Evolutionary conservation across 106 monocot genomes (phyloP).

Genomic region (Dioscorea dumetorum): DNA sequence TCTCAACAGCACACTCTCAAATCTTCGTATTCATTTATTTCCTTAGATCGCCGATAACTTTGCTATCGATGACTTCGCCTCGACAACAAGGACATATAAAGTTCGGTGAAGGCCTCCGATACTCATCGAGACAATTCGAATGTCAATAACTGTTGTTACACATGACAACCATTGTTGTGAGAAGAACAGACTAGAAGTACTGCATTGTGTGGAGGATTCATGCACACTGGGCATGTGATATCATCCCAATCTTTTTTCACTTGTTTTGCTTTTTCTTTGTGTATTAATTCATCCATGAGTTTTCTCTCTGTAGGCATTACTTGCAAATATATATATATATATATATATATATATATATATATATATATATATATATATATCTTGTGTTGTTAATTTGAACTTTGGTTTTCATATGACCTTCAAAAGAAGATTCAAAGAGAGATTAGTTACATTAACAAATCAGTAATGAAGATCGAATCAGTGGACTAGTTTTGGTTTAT

Average conservation of each 20-base stretch:
- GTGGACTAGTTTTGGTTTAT: no score
- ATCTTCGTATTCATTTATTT: conserved; percentile 6
- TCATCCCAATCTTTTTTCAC: conserved; percentile 8
- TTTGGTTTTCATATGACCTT: no score
- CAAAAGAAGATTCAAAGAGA: no score
- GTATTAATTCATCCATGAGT: no score
- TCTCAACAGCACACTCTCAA: conserved; percentile 1
- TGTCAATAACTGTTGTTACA: conserved; percentile 6
- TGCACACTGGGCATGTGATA: neutral
- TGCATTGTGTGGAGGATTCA: conserved; percentile 13
- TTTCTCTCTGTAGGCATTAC: no score
- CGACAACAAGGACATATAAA: neutral
- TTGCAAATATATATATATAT: no score
- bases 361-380: no score
- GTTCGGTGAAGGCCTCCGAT: neutral
- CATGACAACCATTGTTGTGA: neutral
- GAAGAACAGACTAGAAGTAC: conserved; percentile 7
- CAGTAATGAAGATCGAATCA: no score
- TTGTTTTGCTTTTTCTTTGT: neutral
- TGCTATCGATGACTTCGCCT: neutral
- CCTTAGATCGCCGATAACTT: neutral
- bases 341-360: no score
- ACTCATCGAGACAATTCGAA: conserved; percentile 11
- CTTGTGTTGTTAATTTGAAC: no score
- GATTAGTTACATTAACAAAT: no score